Base-by-base conservation (phyloP, 371 early-diverging fungal species). In the Mucor mucedo region DNA sequence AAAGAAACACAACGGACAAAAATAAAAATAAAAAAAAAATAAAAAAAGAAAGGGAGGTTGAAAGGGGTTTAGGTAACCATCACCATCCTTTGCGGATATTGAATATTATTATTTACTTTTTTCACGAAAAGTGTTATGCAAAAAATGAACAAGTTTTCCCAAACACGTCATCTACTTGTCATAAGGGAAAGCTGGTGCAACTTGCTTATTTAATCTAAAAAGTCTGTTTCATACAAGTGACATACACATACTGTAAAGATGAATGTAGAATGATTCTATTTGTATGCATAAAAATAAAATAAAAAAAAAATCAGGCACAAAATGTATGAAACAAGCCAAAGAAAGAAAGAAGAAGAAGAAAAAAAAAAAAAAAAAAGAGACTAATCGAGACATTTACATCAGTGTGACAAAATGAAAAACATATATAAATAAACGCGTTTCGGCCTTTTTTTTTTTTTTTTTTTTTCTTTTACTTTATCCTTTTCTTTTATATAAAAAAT, bases 401-500 rank as follows among this genome's bases (percentile, higher is more conserved):
- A 52, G 16, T 50, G 29, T 28, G 50, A 50, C 50, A 50, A 50
- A 29, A 50, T 16, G 21, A 27, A 48, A 14, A 54, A 54, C 40
- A 41, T 5, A 27, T 2, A 39, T 11, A 50, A 13, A n/a, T 38
- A 53, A 42, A 28, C 55, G 39, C 55, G 55, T 27, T 27, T 14
- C 42, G 30, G 9, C 28, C 28, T 27, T 9, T 8, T 41, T 5
- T 16, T 44, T n/a, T 39, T 44, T 41, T 47, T 53, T 44, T 60
- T 14, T 56, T 54, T 55, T 49, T 58, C 27, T 44, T 60, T 38
- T 52, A 60, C 5, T 61, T 52, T 33, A 52, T 45, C 56, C 48
- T 59, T 48, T 48, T 52, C 33, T 28, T 11, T 30, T 35, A 38
- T 57, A 45, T 32, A 29, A 60, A 49, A 32, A 33, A 70, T 70